Evolutionary conservation across 371 early-diverging fungal species (phyloP).

Genomic region (Mortierella sp.): DNA sequence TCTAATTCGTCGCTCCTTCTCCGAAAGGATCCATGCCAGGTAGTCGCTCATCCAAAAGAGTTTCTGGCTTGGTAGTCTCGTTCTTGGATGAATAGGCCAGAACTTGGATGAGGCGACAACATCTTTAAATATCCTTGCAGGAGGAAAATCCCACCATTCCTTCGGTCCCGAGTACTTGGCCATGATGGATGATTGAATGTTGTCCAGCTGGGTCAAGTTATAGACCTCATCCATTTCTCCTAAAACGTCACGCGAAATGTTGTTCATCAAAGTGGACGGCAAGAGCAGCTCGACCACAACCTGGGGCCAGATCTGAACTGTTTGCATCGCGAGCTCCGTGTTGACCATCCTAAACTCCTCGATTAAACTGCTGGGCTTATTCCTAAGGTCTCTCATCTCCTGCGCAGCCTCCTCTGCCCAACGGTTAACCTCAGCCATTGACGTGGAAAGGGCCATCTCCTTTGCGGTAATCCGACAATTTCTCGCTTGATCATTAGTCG

Average conservation of each 20-base stretch:
- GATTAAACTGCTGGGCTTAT: too few species aligned
- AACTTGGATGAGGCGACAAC: slow-evolving; percentile 17
- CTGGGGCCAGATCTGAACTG: slow-evolving; percentile 24
- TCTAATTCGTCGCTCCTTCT: slow-evolving; percentile 26
- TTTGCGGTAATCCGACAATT: too few species aligned
- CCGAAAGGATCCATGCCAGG: slow-evolving; percentile 37
- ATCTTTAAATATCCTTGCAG: slow-evolving; percentile 3
- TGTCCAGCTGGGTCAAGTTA: slow-evolving; percentile 5
- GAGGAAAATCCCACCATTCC: slow-evolving; percentile 29
- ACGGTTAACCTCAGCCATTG: too few species aligned
- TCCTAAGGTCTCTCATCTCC: too few species aligned
- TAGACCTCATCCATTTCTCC: too few species aligned
- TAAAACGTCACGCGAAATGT: not conserved
- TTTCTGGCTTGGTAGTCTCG: slow-evolving; percentile 20
- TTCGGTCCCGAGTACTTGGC: not conserved
- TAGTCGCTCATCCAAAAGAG: slow-evolving; percentile 27
- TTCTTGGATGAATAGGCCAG: slow-evolving; percentile 43
- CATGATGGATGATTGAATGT: not conserved
- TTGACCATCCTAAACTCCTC: slow-evolving; percentile 11
- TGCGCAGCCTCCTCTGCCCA: too few species aligned
- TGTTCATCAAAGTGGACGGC: slow-evolving; percentile 18
- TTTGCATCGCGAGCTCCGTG: slow-evolving; percentile 8
- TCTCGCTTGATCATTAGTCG: too few species aligned
- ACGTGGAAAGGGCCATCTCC: too few species aligned
- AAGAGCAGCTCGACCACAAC: slow-evolving; percentile 36